phyloP scores from a whole-genome alignment of 306 rosid species.

The Leucaena leucocephala region DNA sequence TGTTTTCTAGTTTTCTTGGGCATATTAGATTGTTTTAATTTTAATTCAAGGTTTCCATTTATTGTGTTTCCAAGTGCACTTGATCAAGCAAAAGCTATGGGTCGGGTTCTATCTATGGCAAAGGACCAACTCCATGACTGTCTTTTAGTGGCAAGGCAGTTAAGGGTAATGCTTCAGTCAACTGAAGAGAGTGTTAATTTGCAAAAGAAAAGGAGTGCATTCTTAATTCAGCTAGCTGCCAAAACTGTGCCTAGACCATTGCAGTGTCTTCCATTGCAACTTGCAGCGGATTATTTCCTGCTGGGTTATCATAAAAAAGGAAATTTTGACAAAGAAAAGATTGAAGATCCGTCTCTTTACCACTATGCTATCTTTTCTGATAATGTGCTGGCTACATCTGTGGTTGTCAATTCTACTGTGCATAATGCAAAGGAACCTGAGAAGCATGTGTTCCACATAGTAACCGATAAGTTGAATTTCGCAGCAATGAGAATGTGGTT shows the following conservation, averaged over 20 bases:
- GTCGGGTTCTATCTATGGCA: slow-evolving; percentile 80
- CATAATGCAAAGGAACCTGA: slow-evolving; percentile 84
- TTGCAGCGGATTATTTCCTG: slow-evolving; percentile 77
- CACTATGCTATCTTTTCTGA: slow-evolving; percentile 98
- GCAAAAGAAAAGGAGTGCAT: slow-evolving; percentile 81
- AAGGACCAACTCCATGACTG: slow-evolving; percentile 89
- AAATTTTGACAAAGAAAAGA: slow-evolving; percentile 56
- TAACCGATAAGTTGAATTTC: slow-evolving; percentile 85
- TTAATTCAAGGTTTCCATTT: slow-evolving; percentile 43
- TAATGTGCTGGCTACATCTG: slow-evolving; percentile 92
- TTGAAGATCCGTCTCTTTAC: slow-evolving; percentile 77
- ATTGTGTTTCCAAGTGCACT: slow-evolving; percentile 65
- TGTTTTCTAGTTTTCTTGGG: slow-evolving; percentile 35
- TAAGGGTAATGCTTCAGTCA: slow-evolving; percentile 89
- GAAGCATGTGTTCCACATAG: slow-evolving; percentile 91
- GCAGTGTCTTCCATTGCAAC: slow-evolving; percentile 91
- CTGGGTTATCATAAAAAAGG: slow-evolving; percentile 66
- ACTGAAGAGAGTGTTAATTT: slow-evolving; percentile 71
- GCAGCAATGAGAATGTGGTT: slow-evolving; percentile 98
- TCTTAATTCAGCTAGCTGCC: slow-evolving; percentile 92
- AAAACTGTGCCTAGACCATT: slow-evolving; percentile 87
- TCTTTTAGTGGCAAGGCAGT: slow-evolving; percentile 66
- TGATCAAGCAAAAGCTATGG: slow-evolving; percentile 91
- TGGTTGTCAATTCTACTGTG: slow-evolving; percentile 90
- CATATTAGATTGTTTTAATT: slow-evolving; percentile 32